Percentiles rank a stretch among this genome's conserved stretches.
phyloP scores from a whole-genome alignment of 1,284 basidiomycete species.

The Cryptococcus hybrid region DNA sequence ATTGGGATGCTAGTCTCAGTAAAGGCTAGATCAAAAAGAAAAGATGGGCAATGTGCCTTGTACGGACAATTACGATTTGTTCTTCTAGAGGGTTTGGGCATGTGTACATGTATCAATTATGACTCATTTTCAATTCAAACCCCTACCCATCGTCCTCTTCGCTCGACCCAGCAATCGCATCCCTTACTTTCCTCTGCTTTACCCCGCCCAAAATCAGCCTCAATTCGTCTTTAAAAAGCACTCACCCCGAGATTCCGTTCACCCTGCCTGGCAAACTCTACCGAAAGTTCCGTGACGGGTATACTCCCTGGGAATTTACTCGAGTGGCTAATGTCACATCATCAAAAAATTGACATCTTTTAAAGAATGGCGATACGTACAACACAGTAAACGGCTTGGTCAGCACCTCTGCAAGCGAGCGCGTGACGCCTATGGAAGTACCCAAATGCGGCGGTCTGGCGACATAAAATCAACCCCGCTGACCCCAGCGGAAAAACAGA shows the following conservation, averaged over 20 bases:
- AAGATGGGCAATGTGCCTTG: too few species aligned
- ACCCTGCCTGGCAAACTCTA: slow-evolving; percentile 8
- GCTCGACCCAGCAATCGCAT: too few species aligned
- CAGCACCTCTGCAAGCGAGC: background rate
- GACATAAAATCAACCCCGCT: background rate
- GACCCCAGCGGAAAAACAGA: too few species aligned
- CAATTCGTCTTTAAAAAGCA: background rate
- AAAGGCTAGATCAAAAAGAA: slow-evolving; percentile 7
- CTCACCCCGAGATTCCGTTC: slow-evolving; percentile 15
- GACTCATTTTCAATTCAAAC: too few species aligned
- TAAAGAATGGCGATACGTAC: too few species aligned
- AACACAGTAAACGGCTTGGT: slow-evolving; percentile 8
- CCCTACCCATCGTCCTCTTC: too few species aligned
- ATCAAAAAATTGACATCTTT: too few species aligned
- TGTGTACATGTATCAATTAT: too few species aligned
- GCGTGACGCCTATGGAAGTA: slow-evolving; percentile 15
- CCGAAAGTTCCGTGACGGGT: slow-evolving; percentile 10
- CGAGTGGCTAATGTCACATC: slow-evolving; percentile 2
- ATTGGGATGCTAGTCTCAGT: slow-evolving; percentile 28
- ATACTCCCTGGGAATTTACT: slow-evolving; percentile 8
- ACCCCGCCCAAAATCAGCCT: too few species aligned
- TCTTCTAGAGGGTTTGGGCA: too few species aligned
- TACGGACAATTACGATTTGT: too few species aligned
- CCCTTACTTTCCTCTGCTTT: too few species aligned
- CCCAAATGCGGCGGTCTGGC: slow-evolving; percentile 10